phyloP scores from a whole-genome alignment of 345 rosid species.

The Brassica carinata region DNA sequence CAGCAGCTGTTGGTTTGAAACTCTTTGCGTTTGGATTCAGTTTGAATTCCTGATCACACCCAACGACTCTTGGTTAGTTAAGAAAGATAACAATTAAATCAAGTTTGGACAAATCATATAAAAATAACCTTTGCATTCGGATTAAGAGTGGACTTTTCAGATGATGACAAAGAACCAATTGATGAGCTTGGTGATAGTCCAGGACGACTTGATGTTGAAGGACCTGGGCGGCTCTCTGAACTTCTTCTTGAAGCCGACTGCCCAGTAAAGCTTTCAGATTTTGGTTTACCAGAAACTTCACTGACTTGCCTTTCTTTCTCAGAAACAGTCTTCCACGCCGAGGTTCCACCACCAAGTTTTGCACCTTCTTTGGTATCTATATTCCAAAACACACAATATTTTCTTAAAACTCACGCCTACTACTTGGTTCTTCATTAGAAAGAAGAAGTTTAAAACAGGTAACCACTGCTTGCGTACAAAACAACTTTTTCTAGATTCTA shows the following conservation, averaged over 20 bases:
- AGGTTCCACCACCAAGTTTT: conserved; percentile 38
- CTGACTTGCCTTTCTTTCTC: conserved; percentile 55
- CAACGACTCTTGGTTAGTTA: conserved; percentile 3
- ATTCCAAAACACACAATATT: neutral
- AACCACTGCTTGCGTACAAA: conserved; percentile 5
- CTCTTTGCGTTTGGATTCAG: conserved; percentile 94
- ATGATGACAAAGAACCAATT: conserved; percentile 64
- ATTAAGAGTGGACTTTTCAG: conserved; percentile 78
- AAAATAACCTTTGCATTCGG: conserved; percentile 80
- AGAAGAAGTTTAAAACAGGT: too few relatives aligned
- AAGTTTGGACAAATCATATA: conserved; percentile 15
- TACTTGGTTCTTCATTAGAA: neutral
- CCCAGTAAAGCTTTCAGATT: conserved; percentile 46
- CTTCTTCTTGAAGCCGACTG: conserved; percentile 60
- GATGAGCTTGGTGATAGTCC: conserved; percentile 86
- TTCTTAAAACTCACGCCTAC: neutral
- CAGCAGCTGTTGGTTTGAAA: conserved; percentile 60
- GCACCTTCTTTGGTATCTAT: conserved; percentile 36
- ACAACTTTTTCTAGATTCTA: conserved; percentile 14
- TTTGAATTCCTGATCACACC: conserved; percentile 76
- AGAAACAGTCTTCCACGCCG: conserved; percentile 43
- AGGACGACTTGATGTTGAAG: conserved; percentile 54
- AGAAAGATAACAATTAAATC: neutral
- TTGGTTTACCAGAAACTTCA: conserved; percentile 46
- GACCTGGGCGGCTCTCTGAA: conserved; percentile 51